Percentiles rank a stretch among this genome's conserved stretches.
These are phyloP conservation scores for Cryptomeria japonica DNA, from an alignment of 75 land plant genomes.

Conservation along the genomic window DNA sequence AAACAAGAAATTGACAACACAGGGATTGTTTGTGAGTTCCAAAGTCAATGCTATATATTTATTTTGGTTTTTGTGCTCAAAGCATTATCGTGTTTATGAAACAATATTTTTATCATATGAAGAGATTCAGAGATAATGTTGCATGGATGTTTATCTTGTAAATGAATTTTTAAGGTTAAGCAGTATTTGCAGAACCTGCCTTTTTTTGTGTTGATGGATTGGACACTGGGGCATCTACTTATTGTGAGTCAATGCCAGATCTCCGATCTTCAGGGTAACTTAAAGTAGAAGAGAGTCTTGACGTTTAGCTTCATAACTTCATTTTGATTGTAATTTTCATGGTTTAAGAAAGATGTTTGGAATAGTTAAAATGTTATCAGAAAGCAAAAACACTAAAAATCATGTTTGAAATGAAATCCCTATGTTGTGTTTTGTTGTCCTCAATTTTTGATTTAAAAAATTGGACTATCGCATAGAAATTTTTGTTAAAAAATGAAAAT, in stretches of 20 bases:
- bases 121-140: not conserved
- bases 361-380: too few species aligned
- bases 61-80: not conserved
- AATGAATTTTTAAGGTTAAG: not conserved
- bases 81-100: not conserved
- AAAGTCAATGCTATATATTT: not conserved
- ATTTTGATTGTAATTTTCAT: not conserved
- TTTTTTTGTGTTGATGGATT: not conserved
- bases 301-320: not conserved
- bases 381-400: too few species aligned
- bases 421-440: too few species aligned
- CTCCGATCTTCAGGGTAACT: not conserved
- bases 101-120: conserved; percentile 1
- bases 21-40: conserved; percentile 69
- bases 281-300: not conserved
- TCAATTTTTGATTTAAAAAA: too few species aligned
- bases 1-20: conserved; percentile 62
- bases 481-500: too few species aligned
- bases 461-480: too few species aligned
- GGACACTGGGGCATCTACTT: not conserved
- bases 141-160: not conserved
- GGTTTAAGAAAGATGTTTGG: not conserved
- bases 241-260: not conserved
- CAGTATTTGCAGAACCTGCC: not conserved
- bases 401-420: too few species aligned